Base-by-base conservation (phyloP, 2,329 filamentous ascomycete species). In the Xylariaceae sp. region DNA sequence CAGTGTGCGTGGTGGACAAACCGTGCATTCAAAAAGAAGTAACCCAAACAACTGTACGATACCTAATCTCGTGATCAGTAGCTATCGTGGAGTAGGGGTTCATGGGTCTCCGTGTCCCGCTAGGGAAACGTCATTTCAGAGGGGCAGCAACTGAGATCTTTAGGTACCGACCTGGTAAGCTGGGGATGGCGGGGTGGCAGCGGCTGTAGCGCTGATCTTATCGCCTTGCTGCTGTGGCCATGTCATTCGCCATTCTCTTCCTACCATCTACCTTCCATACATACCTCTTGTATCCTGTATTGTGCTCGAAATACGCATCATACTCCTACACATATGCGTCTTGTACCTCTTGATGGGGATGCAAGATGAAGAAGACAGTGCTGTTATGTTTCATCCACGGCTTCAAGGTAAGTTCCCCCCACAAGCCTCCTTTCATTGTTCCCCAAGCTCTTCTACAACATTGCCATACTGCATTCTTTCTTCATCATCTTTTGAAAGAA, bases 381-480 rank as follows among this genome's bases (percentile, higher is more conserved):
- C 66, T 94, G 30, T 68, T 94, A 45, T 87, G 85, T 60, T 93
- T 93, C 64, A 87, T 93, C 47, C 88, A 94, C 64, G 88, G 88
- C 61, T 94, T 94, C 78, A 89, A 93, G 76, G 56, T 56, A 46
- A 46, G 48, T 34, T 11, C 4, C 11, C 13, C 42, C 31, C 31
- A 34, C 31, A 9, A 9, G 11, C 31, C n/a, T n/a, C 28, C 28
- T n/a, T 29, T 29, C n/a, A 29, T 9, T 29, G n/a, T n/a, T n/a
- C n/a, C n/a, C n/a, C 28, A n/a, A 29, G 9, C 28, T n/a, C 9
- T 29, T 8, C 33, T 13, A 4, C 12, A 34, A 34, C 12, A 28
- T 18, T n/a, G 19, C n/a, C n/a, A n/a, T n/a, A n/a, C n/a, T n/a
- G 6, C 22, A 24, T 1, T 9, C 28, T 11, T n/a, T 18, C 4